A percentile compares a stretch with the other conserved stretches of the same genome.
phyloP scores from a whole-genome alignment of 768 basidiomycete species.

The Mrakia gelida region DNA sequence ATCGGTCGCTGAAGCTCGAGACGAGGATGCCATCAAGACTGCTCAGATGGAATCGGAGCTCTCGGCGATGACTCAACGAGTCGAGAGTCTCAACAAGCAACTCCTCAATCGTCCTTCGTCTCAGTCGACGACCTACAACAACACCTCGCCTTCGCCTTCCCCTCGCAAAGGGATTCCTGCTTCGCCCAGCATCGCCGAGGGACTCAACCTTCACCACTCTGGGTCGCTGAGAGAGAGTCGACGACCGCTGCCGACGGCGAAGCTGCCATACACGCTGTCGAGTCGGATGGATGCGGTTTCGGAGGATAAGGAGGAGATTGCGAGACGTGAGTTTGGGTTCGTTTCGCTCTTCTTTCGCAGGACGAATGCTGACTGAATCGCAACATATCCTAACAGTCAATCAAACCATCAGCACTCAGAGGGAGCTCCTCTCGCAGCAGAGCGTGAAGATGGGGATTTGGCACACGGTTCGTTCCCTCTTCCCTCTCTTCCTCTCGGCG shows the following conservation, averaged over 20 bases:
- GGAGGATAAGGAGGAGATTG: conserved; percentile 16
- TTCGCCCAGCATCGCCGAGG: conserved; percentile 26
- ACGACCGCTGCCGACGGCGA: not conserved
- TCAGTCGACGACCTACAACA: not conserved
- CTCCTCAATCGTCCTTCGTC: not conserved
- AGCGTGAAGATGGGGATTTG: conserved; percentile 1
- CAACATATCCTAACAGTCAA: not conserved
- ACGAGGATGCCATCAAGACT: not conserved
- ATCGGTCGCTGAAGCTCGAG: not conserved
- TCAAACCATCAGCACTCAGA: conserved; percentile 14
- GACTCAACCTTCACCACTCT: conserved; percentile 19
- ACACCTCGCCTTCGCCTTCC: not conserved
- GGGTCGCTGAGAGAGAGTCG: conserved; percentile 8
- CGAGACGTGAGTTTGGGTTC: not conserved
- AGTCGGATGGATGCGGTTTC: conserved; percentile 9
- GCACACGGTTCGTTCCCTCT: conserved; percentile 7
- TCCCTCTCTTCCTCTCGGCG: not conserved
- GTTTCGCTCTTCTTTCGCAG: not conserved
- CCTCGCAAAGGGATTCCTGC: conserved; percentile 10
- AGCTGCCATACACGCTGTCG: not conserved
- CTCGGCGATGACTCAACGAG: not conserved
- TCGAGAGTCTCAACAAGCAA: conserved; percentile 10
- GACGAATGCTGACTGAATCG: no score
- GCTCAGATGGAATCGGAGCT: not conserved
- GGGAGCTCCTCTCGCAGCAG: conserved; percentile 10